Conservation (phyloP, 176 grass and related monocot species). For the Avena atlantica region DNA sequence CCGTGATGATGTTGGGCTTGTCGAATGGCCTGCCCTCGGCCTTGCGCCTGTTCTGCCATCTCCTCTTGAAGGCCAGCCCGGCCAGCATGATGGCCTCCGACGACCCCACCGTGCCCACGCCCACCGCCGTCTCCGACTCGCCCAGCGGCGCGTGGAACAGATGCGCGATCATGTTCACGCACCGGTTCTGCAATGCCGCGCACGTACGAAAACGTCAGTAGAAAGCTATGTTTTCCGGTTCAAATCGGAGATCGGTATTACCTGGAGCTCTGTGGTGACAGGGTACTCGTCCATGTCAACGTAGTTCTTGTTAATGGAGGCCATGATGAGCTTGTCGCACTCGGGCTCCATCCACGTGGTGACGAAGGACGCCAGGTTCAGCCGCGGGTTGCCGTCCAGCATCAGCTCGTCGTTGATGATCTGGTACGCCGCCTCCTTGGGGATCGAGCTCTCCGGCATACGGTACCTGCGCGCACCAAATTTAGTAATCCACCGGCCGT, state of each 20-base stretch:
- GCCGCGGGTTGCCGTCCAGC: constrained; percentile 98
- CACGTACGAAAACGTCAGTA: too few species aligned
- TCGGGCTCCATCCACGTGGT: constrained; percentile 99
- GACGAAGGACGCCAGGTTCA: constrained; percentile 95
- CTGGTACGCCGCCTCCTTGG: constrained; percentile 98
- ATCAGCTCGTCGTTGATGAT: constrained; percentile 99
- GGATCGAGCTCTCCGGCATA: constrained; percentile 53
- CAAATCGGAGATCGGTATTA: too few species aligned
- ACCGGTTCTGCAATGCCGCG: too few species aligned
- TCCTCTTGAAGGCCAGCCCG: constrained; percentile 90
- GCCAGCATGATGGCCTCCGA: constrained; percentile 98
- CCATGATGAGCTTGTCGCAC: constrained; percentile 99
- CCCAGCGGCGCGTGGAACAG: constrained; percentile 36
- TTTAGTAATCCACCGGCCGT: too few species aligned
- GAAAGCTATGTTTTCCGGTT: too few species aligned
- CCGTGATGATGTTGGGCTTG: constrained; percentile 90
- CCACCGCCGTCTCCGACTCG: constrained; percentile 68
- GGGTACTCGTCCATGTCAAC: constrained; percentile 99
- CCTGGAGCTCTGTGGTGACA: constrained; percentile 96
- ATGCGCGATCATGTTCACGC: too few species aligned
- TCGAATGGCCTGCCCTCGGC: constrained; percentile 88
- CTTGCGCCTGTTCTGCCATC: constrained; percentile 83
- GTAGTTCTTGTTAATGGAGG: constrained; percentile 91
- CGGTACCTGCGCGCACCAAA: too few species aligned
- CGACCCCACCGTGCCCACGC: constrained; percentile 88